Percentiles rank a stretch among this genome's conserved stretches.
phyloP scores from a whole-genome alignment of 179 eudicot species.

The Drosera spatulata region DNA sequence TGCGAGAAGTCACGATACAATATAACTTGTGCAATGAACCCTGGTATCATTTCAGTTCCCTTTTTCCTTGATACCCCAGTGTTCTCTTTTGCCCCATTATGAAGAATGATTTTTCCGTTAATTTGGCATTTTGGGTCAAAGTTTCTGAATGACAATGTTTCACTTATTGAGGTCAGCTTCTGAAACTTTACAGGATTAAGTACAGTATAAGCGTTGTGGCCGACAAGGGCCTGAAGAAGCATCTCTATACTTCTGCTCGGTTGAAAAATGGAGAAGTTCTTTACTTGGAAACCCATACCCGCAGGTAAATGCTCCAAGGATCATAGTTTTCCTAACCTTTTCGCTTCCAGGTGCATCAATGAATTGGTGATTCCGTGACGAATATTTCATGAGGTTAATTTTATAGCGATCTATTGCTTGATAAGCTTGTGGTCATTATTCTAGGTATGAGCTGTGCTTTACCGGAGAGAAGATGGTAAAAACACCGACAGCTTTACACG shows the following conservation, averaged over 20 bases:
- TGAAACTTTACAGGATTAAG: conserved; percentile 35
- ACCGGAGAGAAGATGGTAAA: conserved; percentile 68
- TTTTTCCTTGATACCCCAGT: not conserved
- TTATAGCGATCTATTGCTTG: not conserved
- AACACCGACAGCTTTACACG: conserved; percentile 36
- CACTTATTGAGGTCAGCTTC: not conserved
- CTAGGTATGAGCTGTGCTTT: conserved; percentile 93
- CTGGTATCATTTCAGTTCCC: conserved; percentile 30
- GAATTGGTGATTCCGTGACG: too few relatives aligned
- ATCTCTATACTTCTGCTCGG: conserved; percentile 58
- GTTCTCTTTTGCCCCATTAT: not conserved
- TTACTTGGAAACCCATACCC: conserved; percentile 48
- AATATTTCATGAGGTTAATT: not conserved
- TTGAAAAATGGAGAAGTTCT: conserved; percentile 71
- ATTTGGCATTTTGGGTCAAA: not conserved
- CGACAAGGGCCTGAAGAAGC: conserved; percentile 62
- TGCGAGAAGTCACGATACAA: conserved; percentile 95
- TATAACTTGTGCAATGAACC: conserved; percentile 97
- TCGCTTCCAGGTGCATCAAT: too few relatives aligned
- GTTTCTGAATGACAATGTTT: not conserved
- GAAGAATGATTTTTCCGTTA: not conserved
- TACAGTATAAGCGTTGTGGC: conserved; percentile 62
- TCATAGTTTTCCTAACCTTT: not conserved
- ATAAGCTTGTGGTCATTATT: not conserved
- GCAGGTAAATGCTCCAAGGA: conserved; percentile 28